Evolutionary conservation across 202 grass and related monocot species (phyloP).

Genomic region (Panicum hallii): DNA sequence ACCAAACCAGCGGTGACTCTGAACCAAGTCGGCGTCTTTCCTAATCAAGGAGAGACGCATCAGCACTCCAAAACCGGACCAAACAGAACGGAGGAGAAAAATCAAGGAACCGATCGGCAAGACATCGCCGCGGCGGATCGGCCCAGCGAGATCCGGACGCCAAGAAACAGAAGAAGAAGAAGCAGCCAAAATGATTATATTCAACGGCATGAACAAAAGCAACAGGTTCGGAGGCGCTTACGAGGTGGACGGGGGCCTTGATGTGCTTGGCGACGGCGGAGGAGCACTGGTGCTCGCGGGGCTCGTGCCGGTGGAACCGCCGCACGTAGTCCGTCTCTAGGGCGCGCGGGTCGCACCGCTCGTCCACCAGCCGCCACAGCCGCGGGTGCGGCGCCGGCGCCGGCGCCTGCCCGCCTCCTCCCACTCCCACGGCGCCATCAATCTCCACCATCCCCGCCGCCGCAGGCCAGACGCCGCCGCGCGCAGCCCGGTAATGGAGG

Average conservation of each 20-base stretch:
- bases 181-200: not conserved
- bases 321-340: conserved; percentile 79
- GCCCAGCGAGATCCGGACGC: not conserved
- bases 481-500: conserved; percentile 18
- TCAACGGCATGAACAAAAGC: conserved; percentile 1
- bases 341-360: conserved; percentile 55
- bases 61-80: conserved; percentile 28
- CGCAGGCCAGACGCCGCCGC: not conserved
- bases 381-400: conserved; percentile 36
- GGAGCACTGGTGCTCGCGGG: conserved; percentile 83
- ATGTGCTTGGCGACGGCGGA: conserved; percentile 88
- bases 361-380: conserved; percentile 78
- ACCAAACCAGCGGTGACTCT: conserved; percentile 15
- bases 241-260: conserved; percentile 89
- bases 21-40: conserved; percentile 34
- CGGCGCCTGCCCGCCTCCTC: conserved; percentile 29
- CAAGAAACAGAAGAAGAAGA: not conserved
- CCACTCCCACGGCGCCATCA: conserved; percentile 48
- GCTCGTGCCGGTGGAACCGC: conserved; percentile 74
- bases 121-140: not conserved
- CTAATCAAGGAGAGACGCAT: conserved; percentile 32
- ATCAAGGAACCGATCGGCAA: conserved; percentile 15
- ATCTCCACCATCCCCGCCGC: conserved; percentile 53
- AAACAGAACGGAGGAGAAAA: not conserved
- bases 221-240: conserved; percentile 39